phyloP scores from a whole-genome alignment of 2,329 filamentous ascomycete species.

The Ophiocordyceps polyrhachis-furcata region DNA sequence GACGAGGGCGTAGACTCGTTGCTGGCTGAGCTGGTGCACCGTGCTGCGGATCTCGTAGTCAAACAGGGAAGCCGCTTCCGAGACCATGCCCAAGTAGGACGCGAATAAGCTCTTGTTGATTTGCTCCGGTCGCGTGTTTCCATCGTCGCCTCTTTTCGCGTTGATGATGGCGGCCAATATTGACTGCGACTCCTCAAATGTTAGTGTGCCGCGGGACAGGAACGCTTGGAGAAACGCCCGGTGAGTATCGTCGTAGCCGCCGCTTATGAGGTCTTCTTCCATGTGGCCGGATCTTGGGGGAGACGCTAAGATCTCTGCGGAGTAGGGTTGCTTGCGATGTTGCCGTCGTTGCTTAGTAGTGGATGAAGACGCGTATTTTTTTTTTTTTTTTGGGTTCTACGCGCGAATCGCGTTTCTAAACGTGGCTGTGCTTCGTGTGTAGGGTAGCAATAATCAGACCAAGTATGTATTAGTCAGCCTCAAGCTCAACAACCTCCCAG shows the following conservation, averaged over 20 bases:
- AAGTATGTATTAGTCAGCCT: not conserved
- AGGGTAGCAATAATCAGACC: no score
- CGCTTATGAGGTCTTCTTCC: conserved; percentile 11
- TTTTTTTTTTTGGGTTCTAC: no score
- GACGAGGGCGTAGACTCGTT: conserved; percentile 64
- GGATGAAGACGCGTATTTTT: not conserved
- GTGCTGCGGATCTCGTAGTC: conserved; percentile 75
- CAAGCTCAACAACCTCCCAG: not conserved
- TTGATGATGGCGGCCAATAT: conserved; percentile 62
- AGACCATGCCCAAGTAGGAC: conserved; percentile 50
- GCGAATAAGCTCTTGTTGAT: conserved; percentile 51
- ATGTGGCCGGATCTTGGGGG: not conserved
- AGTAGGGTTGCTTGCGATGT: not conserved
- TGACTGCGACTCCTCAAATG: conserved; percentile 50
- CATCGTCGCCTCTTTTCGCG: conserved; percentile 20
- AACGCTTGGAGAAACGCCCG: conserved; percentile 85
- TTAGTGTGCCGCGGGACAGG: conserved; percentile 60
- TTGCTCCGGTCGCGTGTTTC: conserved; percentile 34
- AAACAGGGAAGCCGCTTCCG: conserved; percentile 55
- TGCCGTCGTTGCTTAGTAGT: no score
- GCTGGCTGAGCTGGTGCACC: conserved; percentile 45
- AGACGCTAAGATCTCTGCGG: no score
- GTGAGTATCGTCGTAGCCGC: conserved; percentile 41
- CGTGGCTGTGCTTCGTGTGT: no score
- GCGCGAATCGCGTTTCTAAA: no score